Evolutionary conservation across 1,139 yeast genomes (phyloP).

Genomic region (Taiozyma sp.): DNA sequence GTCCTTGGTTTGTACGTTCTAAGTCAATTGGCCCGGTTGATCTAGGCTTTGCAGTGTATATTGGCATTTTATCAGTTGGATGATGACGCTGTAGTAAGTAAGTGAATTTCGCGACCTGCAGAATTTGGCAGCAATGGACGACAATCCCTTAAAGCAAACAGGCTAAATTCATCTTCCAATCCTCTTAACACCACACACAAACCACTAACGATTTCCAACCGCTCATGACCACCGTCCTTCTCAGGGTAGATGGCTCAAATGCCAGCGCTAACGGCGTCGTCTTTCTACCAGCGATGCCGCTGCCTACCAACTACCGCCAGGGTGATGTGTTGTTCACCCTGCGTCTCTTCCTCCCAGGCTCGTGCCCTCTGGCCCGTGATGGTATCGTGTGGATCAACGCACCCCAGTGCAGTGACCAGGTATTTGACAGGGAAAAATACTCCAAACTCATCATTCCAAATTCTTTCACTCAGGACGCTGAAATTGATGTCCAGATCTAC

Average conservation of each 20-base stretch:
- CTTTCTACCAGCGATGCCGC: slow-evolving; percentile 55
- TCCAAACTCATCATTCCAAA: slow-evolving; percentile 41
- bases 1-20: slow-evolving; percentile 11
- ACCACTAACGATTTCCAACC: not conserved
- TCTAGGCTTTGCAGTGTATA: not conserved
- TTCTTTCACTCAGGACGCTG: slow-evolving; percentile 54
- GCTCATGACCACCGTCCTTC: slow-evolving; percentile 20
- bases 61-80: not conserved
- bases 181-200: not conserved
- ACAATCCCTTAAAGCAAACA: not conserved
- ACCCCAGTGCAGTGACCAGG: slow-evolving; percentile 40
- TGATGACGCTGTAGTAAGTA: not conserved
- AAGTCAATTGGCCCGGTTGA: not conserved
- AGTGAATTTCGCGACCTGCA: not conserved
- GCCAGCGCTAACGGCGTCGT: slow-evolving; percentile 49
- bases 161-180: not conserved
- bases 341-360: slow-evolving; percentile 65
- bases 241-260: slow-evolving; percentile 18
- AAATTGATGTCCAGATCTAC: slow-evolving; percentile 54
- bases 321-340: slow-evolving; percentile 50
- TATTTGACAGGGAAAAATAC: slow-evolving; percentile 54
- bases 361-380: slow-evolving; percentile 62
- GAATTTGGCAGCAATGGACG: not conserved
- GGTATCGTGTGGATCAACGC: slow-evolving; percentile 73
- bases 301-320: slow-evolving; percentile 31